Evolutionary conservation across 768 basidiomycete species (phyloP).

Genomic region (Vararia minispora): DNA sequence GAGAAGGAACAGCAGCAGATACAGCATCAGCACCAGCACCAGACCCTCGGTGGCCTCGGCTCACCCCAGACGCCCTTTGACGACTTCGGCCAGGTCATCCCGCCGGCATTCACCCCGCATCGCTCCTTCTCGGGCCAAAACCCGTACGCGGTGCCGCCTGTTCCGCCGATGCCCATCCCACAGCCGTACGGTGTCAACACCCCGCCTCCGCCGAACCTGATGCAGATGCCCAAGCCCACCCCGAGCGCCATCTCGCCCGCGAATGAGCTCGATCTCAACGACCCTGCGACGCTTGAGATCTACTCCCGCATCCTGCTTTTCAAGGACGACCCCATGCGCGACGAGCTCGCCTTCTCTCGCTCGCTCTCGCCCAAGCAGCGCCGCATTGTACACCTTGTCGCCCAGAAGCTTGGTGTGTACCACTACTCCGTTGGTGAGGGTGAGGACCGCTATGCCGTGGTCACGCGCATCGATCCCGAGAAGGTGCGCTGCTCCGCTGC

Average conservation of each 20-base stretch:
- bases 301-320: constrained; percentile 94
- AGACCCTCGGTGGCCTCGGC: no score
- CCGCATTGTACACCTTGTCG: constrained; percentile 89
- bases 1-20: constrained; percentile 63
- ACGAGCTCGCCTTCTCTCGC: constrained; percentile 94
- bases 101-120: constrained; percentile 53
- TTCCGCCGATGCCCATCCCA: constrained; percentile 28
- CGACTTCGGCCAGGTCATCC: constrained; percentile 53
- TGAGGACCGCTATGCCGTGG: constrained; percentile 88
- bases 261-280: constrained; percentile 87
- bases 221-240: no score
- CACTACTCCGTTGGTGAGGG: constrained; percentile 91
- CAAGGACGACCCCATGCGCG: constrained; percentile 96
- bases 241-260: constrained; percentile 44
- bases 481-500: constrained; percentile 58
- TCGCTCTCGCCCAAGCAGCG: constrained; percentile 77
- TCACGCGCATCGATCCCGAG: constrained; percentile 81
- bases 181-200: constrained; percentile 32
- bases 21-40: constrained; percentile 25
- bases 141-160: constrained; percentile 53
- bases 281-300: constrained; percentile 91
- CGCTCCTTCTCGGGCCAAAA: constrained; percentile 67
- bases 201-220: constrained; percentile 39
- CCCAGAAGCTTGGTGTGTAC: constrained; percentile 91
- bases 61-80: constrained; percentile 34